Percentiles rank a stretch among this genome's conserved stretches.
These are phyloP conservation scores for Sclerotinia trifoliorum DNA, from an alignment of 2,329 filamentous ascomycete species.

Conservation along the genomic window DNA sequence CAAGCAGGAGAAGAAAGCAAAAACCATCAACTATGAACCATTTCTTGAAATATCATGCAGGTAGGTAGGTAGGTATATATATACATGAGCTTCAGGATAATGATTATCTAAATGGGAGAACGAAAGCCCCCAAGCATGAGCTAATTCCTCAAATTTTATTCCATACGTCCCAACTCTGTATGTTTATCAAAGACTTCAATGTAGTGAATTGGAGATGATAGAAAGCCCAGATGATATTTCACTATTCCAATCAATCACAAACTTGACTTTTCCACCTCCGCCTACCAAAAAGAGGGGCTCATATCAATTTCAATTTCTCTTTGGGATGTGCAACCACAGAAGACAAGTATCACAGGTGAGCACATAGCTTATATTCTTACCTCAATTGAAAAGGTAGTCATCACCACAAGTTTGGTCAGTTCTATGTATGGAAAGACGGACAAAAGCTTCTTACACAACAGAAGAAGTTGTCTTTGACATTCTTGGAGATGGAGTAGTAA, in stretches of 20 bases:
- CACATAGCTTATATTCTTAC: neutral
- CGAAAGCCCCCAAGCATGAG: neutral
- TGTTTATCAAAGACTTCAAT: neutral
- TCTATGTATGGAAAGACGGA: neutral
- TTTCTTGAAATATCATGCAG: neutral
- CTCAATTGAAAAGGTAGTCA: neutral
- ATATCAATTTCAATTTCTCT: neutral
- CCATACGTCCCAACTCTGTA: neutral
- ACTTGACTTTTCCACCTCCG: neutral
- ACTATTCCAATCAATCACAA: neutral
- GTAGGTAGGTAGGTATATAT: no score
- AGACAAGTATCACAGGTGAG: neutral
- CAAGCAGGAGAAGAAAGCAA: neutral
- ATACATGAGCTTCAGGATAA: neutral
- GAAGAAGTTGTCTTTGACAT: neutral
- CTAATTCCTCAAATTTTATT: no score
- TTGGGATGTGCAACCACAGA: neutral
- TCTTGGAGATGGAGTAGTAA: neutral
- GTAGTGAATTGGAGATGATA: neutral
- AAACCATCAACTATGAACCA: neutral
- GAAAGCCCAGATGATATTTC: neutral
- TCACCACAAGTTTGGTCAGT: neutral
- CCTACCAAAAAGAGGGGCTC: neutral
- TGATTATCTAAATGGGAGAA: neutral
- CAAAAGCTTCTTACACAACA: neutral